Base-by-base conservation (phyloP, 352 stramenopile genomes). In the Globisporangium nunn region DNA sequence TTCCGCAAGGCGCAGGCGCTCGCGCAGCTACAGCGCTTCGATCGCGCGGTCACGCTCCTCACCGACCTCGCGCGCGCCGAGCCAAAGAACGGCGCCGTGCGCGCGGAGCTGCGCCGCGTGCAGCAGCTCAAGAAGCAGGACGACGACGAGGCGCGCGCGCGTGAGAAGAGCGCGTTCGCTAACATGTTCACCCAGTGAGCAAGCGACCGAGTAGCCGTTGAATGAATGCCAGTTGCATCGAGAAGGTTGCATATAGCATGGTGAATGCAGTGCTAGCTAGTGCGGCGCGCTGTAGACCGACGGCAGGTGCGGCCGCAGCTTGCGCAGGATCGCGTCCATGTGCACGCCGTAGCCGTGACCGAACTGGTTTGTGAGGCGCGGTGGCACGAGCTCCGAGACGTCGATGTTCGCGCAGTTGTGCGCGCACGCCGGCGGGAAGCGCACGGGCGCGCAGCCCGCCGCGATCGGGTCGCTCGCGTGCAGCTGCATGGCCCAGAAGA, bases 1-100 rank as follows among this genome's bases (percentile, higher is more conserved):
- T 91, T 94, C 71, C 84, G 84, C 50, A 88, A 91, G 68, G 82
- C 79, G 40, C 81, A 92, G 64, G 80, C 80, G 50, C 68, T 91
- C 54, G 63, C 62, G 58, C 74, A 85, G 59, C 69, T 86, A 33
- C 56, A 64, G 61, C 63, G 84, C 48, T 87, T 75, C 51, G 78
- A 87, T 7, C 72, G 64, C 28, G 80, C 81, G 12, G 71, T 79
- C 33, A 54, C 63, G 49, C 58, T 94, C 28, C 74, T 94, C 31
- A 68, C 50, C 23, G 67, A 75, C 29, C 61, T 90, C 41, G 62
- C 82, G 53, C 68, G 68, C 5, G 64, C 71, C 17, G 84, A 94
- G 51, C 81, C 84, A 49, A 87, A 83, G 67, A 90, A 92, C 58
- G 80, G 63, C 15, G 68, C 68, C 11, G 68, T 91, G 54, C 78